Percentiles rank a stretch among this genome's conserved stretches.
Conservation (phyloP, 2,329 filamentous ascomycete species). For the Diaporthe helianthi region DNA sequence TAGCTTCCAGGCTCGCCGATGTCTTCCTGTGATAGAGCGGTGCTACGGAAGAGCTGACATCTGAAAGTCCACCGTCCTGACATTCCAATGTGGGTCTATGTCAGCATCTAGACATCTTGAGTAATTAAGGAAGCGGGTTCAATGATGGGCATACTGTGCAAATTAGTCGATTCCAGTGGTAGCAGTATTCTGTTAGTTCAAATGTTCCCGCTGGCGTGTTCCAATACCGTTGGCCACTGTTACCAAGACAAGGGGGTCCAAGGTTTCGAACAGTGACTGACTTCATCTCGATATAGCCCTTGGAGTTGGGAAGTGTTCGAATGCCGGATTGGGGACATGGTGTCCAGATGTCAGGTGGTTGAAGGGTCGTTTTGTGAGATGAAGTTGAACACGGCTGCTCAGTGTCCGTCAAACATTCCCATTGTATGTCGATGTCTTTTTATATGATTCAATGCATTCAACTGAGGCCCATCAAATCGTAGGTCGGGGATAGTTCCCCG, state of each 20-base stretch:
- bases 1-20: background rate
- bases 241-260: background rate
- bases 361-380: background rate
- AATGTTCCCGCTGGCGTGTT: background rate
- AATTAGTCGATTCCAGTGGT: background rate
- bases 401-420: background rate
- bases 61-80: background rate
- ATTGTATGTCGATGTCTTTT: background rate
- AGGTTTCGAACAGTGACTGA: background rate
- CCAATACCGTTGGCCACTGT: background rate
- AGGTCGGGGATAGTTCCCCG: background rate
- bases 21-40: background rate
- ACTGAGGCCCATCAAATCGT: background rate
- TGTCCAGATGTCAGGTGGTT: background rate
- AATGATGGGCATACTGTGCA: background rate
- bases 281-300: background rate
- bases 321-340: too few species aligned
- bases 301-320: too few species aligned
- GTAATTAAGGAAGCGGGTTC: background rate
- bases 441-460: background rate
- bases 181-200: background rate
- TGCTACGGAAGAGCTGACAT: background rate
- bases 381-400: too few species aligned
- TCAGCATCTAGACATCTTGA: background rate
- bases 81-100: background rate